A percentile compares a stretch with the other conserved stretches of the same genome.
phyloP scores from a whole-genome alignment of 306 rosid genomes.

The Abrus pulchellus region DNA sequence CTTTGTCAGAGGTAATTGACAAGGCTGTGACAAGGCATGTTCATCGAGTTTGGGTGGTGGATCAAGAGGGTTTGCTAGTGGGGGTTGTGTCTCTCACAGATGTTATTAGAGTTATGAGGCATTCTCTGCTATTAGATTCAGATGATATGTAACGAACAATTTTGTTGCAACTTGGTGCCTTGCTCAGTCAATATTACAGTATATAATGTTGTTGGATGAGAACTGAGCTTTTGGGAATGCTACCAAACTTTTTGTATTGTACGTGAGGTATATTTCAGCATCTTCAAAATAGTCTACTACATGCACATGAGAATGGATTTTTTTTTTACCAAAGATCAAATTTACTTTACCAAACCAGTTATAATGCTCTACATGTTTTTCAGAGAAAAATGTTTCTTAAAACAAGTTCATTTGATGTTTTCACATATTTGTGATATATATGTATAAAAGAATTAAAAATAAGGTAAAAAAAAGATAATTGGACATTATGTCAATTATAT shows the following conservation, averaged over 20 bases:
- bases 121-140: constrained; percentile 48
- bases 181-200: background rate
- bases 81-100: constrained; percentile 84
- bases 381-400: too few species aligned
- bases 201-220: background rate
- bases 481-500: too few species aligned
- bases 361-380: too few species aligned
- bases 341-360: too few species aligned
- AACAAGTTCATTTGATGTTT: too few species aligned
- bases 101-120: constrained; percentile 71
- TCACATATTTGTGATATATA: too few species aligned
- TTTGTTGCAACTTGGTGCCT: background rate
- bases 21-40: constrained; percentile 74
- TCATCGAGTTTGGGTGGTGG: constrained; percentile 89
- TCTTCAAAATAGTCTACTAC: background rate
- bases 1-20: constrained; percentile 63
- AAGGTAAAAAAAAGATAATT: too few species aligned
- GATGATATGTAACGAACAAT: background rate
- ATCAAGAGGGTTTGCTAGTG: constrained; percentile 68
- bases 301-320: too few species aligned
- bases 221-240: background rate
- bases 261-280: background rate
- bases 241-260: background rate
- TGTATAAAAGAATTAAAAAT: too few species aligned
- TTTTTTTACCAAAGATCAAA: too few species aligned